Percentiles rank a stretch among this genome's conserved stretches.
These are phyloP conservation scores for Acanthamoeba sp. DNA, from an alignment of 208 protist species.

Conservation along the genomic window DNA sequence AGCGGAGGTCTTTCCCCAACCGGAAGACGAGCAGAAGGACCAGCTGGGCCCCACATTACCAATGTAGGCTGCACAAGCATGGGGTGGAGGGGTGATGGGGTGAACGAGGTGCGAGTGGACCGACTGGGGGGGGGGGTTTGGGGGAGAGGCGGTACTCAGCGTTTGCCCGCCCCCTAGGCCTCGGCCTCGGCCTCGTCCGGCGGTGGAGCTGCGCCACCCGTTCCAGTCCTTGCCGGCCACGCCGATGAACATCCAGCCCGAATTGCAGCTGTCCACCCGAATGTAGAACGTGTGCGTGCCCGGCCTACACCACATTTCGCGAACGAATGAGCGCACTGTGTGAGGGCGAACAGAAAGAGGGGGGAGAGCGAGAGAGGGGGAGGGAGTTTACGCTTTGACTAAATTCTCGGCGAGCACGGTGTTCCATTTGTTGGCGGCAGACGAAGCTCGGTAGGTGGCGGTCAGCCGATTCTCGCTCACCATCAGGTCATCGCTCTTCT, in stretches of 20 bases:
- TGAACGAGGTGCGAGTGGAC: too few species aligned
- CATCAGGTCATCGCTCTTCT: not conserved
- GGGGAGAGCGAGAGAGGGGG: not conserved
- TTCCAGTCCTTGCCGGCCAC: not conserved
- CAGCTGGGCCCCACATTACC: not conserved
- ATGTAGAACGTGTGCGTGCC: not conserved
- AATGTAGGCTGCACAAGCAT: not conserved
- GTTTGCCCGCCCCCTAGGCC: not conserved
- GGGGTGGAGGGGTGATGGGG: too few species aligned
- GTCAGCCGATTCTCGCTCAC: not conserved
- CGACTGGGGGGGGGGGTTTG: too few species aligned
- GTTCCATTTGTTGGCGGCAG: not conserved
- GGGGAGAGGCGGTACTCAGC: not conserved
- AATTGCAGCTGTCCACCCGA: conserved; percentile 17
- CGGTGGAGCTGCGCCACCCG: not conserved
- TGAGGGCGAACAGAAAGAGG: too few species aligned
- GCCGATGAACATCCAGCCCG: conserved; percentile 26
- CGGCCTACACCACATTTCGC: not conserved
- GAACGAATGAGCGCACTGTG: not conserved
- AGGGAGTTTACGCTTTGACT: not conserved
- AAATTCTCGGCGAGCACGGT: not conserved
- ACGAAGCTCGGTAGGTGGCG: not conserved
- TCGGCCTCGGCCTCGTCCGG: not conserved
- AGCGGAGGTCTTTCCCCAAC: not conserved
- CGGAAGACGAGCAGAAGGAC: not conserved